Conservation (phyloP, 2,329 filamentous ascomycete genomes). For the Dissoconium aciculare region DNA sequence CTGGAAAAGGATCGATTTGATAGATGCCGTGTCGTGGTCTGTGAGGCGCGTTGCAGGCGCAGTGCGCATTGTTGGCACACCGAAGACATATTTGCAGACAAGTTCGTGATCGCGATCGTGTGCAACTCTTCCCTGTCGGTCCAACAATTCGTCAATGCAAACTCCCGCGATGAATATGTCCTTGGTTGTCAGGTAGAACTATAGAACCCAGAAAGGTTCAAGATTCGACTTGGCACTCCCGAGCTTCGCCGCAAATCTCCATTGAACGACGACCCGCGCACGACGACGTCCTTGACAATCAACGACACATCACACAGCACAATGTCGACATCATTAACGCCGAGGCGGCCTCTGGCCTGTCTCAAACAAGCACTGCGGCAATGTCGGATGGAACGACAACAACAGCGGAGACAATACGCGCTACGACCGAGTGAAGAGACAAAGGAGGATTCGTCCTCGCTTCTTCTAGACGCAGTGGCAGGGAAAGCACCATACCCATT, state of each 20-base stretch:
- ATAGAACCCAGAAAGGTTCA: too few species aligned
- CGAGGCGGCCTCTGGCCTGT: slow-evolving; percentile 53
- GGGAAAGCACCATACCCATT: too few species aligned
- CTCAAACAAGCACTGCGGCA: slow-evolving; percentile 51
- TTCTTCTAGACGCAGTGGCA: too few species aligned
- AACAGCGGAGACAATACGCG: slow-evolving; percentile 22
- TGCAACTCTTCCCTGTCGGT: too few species aligned
- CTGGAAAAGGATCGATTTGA: slow-evolving; percentile 17
- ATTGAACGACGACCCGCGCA: slow-evolving; percentile 1
- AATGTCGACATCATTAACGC: slow-evolving; percentile 45
- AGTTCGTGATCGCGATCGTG: too few species aligned
- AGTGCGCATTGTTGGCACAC: slow-evolving; percentile 22
- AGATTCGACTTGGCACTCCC: slow-evolving; percentile 8
- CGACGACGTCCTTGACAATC: slow-evolving; percentile 2
- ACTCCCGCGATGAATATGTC: too few species aligned
- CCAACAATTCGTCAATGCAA: too few species aligned
- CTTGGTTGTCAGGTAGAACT: too few species aligned
- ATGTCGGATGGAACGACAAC: slow-evolving; percentile 28
- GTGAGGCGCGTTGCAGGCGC: slow-evolving; percentile 17
- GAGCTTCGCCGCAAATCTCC: slow-evolving; percentile 8
- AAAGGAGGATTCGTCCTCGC: too few species aligned
- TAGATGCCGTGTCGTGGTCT: slow-evolving; percentile 7
- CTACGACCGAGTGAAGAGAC: too few species aligned
- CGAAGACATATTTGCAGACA: too few species aligned
- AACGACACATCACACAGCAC: slow-evolving; percentile 4